Percentiles rank a stretch among this genome's conserved stretches.
These are phyloP conservation scores for Aegilops bicornis DNA, from an alignment of 176 grass and related monocot species.

Conservation along the genomic window DNA sequence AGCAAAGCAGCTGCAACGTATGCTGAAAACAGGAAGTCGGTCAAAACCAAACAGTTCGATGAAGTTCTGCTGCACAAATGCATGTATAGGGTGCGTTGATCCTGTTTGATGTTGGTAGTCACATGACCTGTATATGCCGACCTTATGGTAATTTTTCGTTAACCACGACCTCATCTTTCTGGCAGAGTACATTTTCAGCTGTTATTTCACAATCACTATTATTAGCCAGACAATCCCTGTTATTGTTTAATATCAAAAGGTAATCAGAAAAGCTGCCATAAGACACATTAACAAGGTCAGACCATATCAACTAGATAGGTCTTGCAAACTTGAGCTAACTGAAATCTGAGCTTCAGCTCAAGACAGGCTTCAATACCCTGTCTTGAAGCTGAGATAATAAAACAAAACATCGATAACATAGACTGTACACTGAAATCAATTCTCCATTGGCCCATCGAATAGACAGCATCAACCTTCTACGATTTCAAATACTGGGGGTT, in stretches of 20 bases:
- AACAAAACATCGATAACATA: no score
- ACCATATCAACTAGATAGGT: not conserved
- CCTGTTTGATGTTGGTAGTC: constrained; percentile 43
- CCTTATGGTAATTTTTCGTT: constrained; percentile 58
- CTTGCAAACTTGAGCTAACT: no score
- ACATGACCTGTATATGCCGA: constrained; percentile 61
- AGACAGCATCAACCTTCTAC: no score
- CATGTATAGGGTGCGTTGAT: not conserved
- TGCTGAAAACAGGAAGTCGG: not conserved
- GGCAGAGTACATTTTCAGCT: not conserved
- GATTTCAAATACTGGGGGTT: no score
- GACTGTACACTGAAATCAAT: no score
- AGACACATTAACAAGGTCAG: not conserved
- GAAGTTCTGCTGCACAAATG: not conserved
- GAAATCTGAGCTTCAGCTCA: no score
- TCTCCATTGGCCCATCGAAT: no score
- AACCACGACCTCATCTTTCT: not conserved
- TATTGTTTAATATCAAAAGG: not conserved
- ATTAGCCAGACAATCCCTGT: not conserved
- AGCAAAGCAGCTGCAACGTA: not conserved
- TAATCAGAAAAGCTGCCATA: no score
- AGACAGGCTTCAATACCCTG: no score
- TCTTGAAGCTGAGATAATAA: no score
- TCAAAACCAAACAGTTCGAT: not conserved
- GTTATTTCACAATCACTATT: not conserved